These are phyloP conservation scores for Apiospora malaysiana DNA, from an alignment of 2,329 filamentous ascomycete genomes.

Conservation along the genomic window DNA sequence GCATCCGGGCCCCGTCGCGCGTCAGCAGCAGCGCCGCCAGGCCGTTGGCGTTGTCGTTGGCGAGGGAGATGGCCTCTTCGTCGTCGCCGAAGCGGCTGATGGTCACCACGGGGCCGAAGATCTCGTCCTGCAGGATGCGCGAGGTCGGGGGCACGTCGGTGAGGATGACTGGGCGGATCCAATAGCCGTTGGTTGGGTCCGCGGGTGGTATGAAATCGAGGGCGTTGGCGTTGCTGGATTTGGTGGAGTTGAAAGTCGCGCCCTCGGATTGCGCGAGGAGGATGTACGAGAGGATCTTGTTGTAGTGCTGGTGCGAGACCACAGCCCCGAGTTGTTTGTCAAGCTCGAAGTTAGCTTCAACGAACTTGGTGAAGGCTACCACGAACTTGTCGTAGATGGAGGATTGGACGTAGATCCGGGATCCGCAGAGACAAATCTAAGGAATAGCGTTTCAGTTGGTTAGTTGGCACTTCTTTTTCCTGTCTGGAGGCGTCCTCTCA, in stretches of 20 bases:
- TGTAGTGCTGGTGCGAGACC: slow-evolving; percentile 37
- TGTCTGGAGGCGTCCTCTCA: not conserved
- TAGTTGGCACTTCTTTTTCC: too few relatives aligned
- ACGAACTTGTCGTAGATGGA: slow-evolving; percentile 49
- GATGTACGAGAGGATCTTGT: slow-evolving; percentile 36
- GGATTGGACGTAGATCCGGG: slow-evolving; percentile 58
- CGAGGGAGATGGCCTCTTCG: slow-evolving; percentile 34
- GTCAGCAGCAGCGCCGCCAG: slow-evolving; percentile 40
- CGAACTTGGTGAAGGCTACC: slow-evolving; percentile 30
- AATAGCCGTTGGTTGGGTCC: slow-evolving; percentile 32
- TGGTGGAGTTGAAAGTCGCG: slow-evolving; percentile 29
- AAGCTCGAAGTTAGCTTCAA: slow-evolving; percentile 31
- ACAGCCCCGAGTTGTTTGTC: slow-evolving; percentile 36
- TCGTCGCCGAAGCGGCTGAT: slow-evolving; percentile 44
- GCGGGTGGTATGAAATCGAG: slow-evolving; percentile 31
- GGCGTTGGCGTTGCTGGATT: not conserved
- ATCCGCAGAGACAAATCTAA: slow-evolving; percentile 43
- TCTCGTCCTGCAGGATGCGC: slow-evolving; percentile 44
- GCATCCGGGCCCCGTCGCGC: slow-evolving; percentile 36
- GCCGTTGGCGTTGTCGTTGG: slow-evolving; percentile 39
- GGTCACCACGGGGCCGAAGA: slow-evolving; percentile 50
- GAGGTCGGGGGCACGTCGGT: slow-evolving; percentile 34
- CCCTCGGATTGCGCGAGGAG: slow-evolving; percentile 32
- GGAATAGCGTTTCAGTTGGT: not conserved
- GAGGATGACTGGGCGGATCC: slow-evolving; percentile 37